Evolutionary conservation across 108 stramenopile genomes (phyloP).

Genomic region (Nitzschia putrida): DNA sequence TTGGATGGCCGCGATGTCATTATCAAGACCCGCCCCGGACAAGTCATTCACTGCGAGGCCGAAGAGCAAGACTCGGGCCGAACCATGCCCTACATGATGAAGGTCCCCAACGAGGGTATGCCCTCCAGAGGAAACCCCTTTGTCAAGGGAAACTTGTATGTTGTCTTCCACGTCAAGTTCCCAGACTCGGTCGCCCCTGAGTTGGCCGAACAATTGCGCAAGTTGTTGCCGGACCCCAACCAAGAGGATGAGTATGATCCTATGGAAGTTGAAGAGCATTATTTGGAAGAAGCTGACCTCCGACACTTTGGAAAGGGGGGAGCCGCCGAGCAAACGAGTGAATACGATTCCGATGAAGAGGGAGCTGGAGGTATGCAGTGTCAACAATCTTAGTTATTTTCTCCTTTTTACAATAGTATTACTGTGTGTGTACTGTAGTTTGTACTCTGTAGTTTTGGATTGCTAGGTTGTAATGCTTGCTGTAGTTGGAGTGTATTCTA

Average conservation of each 20-base stretch:
- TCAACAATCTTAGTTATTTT: constrained; percentile 78
- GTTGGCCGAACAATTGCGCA: constrained; percentile 57
- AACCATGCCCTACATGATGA: constrained; percentile 83
- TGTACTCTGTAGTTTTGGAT: too few relatives aligned
- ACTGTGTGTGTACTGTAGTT: too few relatives aligned
- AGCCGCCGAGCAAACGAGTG: constrained; percentile 45
- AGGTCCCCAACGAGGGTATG: constrained; percentile 94
- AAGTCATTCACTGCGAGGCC: constrained; percentile 83
- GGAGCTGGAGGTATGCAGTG: constrained; percentile 81
- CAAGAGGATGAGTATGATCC: constrained; percentile 77
- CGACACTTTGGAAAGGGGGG: constrained; percentile 91
- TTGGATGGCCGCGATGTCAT: constrained; percentile 91
- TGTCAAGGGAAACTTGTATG: constrained; percentile 88
- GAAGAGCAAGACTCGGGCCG: constrained; percentile 49
- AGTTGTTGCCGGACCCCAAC: constrained; percentile 73
- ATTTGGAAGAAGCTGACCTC: constrained; percentile 82
- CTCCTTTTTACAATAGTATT: too few relatives aligned
- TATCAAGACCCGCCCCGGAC: constrained; percentile 89
- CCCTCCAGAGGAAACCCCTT: constrained; percentile 92
- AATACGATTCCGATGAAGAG: constrained; percentile 87
- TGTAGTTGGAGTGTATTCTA: too few relatives aligned
- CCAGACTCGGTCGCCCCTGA: constrained; percentile 59
- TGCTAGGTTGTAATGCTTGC: too few relatives aligned
- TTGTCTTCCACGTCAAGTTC: constrained; percentile 91
- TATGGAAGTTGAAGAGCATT: constrained; percentile 87